Conservation (phyloP, 1,284 basidiomycete genomes). For the Microbotryomycetes sp. region DNA sequence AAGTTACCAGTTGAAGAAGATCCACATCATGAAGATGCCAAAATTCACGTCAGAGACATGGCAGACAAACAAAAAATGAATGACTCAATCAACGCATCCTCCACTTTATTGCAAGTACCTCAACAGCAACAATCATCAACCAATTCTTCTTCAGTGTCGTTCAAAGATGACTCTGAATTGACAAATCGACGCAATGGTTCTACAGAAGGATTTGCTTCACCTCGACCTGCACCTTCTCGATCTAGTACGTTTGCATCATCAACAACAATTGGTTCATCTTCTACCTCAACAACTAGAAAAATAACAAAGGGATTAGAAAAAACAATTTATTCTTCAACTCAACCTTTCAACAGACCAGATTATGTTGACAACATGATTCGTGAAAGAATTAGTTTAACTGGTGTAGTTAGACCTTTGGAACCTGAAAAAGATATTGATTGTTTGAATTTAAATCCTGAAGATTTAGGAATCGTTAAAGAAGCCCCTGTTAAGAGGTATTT, state of each 20-base stretch:
- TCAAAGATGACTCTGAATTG: not conserved
- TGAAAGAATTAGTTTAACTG: slow-evolving; percentile 74
- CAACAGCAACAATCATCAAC: not conserved
- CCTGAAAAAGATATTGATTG: slow-evolving; percentile 58
- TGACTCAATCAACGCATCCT: not conserved
- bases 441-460: slow-evolving; percentile 56
- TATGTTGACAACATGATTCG: slow-evolving; percentile 61
- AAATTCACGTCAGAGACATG: not conserved
- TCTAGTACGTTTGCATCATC: not conserved
- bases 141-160: no score
- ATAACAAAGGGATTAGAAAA: slow-evolving; percentile 25
- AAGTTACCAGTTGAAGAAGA: slow-evolving; percentile 11
- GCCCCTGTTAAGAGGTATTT: slow-evolving; percentile 58
- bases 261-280: no score
- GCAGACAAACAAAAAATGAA: not conserved
- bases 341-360: slow-evolving; percentile 31
- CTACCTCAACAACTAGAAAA: not conserved
- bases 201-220: not conserved
- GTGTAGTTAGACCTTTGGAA: slow-evolving; percentile 72
- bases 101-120: not conserved
- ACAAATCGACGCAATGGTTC: not conserved
- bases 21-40: slow-evolving; percentile 4
- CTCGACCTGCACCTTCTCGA: not conserved
- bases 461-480: slow-evolving; percentile 53
- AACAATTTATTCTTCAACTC: slow-evolving; percentile 35